Conservation (phyloP, 2,329 filamentous ascomycete genomes). For the Pseudodiploospora longispora region DNA sequence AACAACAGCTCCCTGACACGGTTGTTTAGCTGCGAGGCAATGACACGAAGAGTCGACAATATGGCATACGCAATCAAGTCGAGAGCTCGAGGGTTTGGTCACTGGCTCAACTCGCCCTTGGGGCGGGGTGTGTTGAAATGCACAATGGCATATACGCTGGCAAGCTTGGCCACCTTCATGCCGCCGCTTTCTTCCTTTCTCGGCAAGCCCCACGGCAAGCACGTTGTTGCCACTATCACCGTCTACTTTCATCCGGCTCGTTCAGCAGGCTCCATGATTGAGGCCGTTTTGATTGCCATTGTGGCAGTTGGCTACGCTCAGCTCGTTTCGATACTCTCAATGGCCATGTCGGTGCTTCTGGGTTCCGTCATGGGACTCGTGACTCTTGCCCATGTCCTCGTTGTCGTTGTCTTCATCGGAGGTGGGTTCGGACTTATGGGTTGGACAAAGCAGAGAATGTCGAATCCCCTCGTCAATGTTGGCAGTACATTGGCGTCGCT, state of each 20-base stretch:
- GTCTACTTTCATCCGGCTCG: constrained; percentile 87
- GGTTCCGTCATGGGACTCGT: constrained; percentile 56
- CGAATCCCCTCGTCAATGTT: constrained; percentile 68
- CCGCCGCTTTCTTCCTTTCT: constrained; percentile 60
- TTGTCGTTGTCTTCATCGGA: constrained; percentile 72
- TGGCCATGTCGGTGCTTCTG: constrained; percentile 72
- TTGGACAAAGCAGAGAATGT: constrained; percentile 70
- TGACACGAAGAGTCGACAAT: constrained; percentile 3
- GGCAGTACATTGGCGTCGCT: constrained; percentile 76
- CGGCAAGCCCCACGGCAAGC: constrained; percentile 80
- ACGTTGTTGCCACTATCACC: constrained; percentile 81
- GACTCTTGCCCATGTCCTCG: constrained; percentile 64
- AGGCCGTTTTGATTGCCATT: constrained; percentile 66
- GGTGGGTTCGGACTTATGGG: constrained; percentile 75
- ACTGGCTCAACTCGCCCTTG: constrained; percentile 57
- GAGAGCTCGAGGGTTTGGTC: constrained; percentile 3
- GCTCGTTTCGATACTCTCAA: constrained; percentile 67
- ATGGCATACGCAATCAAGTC: constrained; percentile 2
- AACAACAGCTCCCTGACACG: constrained; percentile 3
- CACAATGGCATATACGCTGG: constrained; percentile 75
- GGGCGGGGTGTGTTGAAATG: constrained; percentile 78
- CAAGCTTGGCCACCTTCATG: constrained; percentile 74
- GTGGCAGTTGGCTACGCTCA: constrained; percentile 62
- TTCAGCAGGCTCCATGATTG: constrained; percentile 75
- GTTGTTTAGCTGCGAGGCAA: neutral